These are phyloP conservation scores for Penicillium nordicum DNA, from an alignment of 2,329 filamentous ascomycete genomes.

Conservation along the genomic window DNA sequence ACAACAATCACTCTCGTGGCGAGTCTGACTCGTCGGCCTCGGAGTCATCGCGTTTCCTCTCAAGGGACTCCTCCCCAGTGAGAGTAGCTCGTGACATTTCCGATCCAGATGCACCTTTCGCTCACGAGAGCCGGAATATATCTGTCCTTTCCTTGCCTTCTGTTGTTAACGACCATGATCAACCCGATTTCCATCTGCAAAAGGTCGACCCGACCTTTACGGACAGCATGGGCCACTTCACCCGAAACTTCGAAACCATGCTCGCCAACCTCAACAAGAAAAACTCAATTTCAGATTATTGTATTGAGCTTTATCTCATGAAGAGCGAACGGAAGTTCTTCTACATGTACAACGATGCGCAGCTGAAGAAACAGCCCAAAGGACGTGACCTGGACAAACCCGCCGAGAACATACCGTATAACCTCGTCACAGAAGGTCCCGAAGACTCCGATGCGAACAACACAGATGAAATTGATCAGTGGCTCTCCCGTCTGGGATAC, in stretches of 20 bases:
- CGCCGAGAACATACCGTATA: constrained; percentile 35
- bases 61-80: constrained; percentile 47
- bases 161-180: constrained; percentile 54
- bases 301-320: constrained; percentile 62
- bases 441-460: constrained; percentile 32
- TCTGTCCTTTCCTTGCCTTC: constrained; percentile 55
- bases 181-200: constrained; percentile 60
- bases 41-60: constrained; percentile 8
- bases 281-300: constrained; percentile 57
- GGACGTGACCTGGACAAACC: constrained; percentile 38
- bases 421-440: constrained; percentile 23
- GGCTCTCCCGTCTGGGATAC: constrained; percentile 45
- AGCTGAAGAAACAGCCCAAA: constrained; percentile 50
- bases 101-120: background rate
- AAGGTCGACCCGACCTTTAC: constrained; percentile 67
- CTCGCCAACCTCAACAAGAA: constrained; percentile 54
- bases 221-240: constrained; percentile 61
- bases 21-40: constrained; percentile 4
- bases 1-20: constrained; percentile 1
- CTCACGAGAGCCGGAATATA: constrained; percentile 30
- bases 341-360: constrained; percentile 54
- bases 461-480: constrained; percentile 35
- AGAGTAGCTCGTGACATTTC: background rate
- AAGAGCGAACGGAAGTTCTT: constrained; percentile 68
- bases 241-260: constrained; percentile 55